These are phyloP conservation scores for Xylaria nigripes DNA, from an alignment of 495 filamentous ascomycete genomes.

Conservation along the genomic window DNA sequence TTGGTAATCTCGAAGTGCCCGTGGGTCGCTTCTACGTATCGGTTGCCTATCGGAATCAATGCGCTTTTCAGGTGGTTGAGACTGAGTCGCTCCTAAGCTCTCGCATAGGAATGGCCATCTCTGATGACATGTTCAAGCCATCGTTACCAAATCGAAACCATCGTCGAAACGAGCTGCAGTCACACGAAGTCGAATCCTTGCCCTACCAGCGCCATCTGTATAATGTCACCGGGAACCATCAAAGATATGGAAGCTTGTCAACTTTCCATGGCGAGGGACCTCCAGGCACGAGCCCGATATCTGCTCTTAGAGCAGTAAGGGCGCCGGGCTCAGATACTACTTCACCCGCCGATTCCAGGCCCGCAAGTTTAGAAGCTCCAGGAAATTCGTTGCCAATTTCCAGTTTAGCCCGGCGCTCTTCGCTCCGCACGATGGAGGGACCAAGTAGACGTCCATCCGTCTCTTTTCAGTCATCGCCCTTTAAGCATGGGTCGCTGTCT, in stretches of 20 bases:
- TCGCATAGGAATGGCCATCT: conserved; percentile 79
- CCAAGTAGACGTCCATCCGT: conserved; percentile 62
- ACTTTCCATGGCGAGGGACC: conserved; percentile 82
- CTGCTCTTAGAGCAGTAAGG: conserved; percentile 64
- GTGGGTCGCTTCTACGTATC: conserved; percentile 74
- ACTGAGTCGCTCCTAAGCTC: conserved; percentile 86
- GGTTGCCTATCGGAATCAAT: conserved; percentile 77
- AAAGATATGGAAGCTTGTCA: conserved; percentile 85
- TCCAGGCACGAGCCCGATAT: conserved; percentile 74
- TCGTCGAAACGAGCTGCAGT: conserved; percentile 32
- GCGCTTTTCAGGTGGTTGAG: conserved; percentile 85
- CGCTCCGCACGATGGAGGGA: conserved; percentile 39
- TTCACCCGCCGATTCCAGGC: conserved; percentile 56
- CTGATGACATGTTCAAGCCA: conserved; percentile 78
- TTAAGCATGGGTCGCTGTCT: conserved; percentile 89
- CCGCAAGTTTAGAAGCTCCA: conserved; percentile 40
- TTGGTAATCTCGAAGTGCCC: conserved; percentile 75
- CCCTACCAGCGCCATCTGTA: conserved; percentile 45
- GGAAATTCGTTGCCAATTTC: conserved; percentile 40
- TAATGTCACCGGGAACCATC: conserved; percentile 55
- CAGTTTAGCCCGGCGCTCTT: conserved; percentile 20
- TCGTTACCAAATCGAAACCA: conserved; percentile 45
- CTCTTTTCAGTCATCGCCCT: conserved; percentile 72
- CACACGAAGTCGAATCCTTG: conserved; percentile 63
- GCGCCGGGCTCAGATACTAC: conserved; percentile 49